A percentile compares a stretch with the other conserved stretches of the same genome.
phyloP scores from a whole-genome alignment of 495 filamentous ascomycete species.

The Apodospora peruviana region DNA sequence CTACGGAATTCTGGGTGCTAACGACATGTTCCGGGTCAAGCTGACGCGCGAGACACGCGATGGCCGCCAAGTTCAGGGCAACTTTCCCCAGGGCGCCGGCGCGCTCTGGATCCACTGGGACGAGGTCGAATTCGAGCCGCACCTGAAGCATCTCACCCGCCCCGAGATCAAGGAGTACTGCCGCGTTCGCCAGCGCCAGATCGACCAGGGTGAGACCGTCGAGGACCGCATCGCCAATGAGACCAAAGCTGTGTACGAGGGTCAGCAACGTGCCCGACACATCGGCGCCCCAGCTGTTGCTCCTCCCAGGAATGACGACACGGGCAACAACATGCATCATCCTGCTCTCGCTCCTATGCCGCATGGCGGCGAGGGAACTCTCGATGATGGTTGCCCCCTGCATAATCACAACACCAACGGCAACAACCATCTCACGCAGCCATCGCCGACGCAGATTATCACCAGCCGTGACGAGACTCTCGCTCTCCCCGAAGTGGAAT shows the following conservation, averaged over 20 bases:
- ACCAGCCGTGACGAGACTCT: conserved; percentile 8
- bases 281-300: conserved; percentile 16
- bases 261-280: conserved; percentile 32
- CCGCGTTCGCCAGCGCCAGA: conserved; percentile 43
- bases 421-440: no score
- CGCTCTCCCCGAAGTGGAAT: background rate
- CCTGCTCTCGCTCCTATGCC: conserved; percentile 6
- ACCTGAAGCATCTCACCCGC: conserved; percentile 35
- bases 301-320: conserved; percentile 6
- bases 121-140: conserved; percentile 44
- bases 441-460: background rate
- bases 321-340: no score
- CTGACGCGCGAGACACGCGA: conserved; percentile 44
- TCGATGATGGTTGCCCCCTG: no score
- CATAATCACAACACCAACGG: no score
- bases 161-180: conserved; percentile 52
- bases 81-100: conserved; percentile 47
- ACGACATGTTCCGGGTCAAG: conserved; percentile 52
- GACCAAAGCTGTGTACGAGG: conserved; percentile 40
- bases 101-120: conserved; percentile 51
- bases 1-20: conserved; percentile 45
- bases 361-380: background rate
- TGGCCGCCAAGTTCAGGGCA: conserved; percentile 39
- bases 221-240: conserved; percentile 44
- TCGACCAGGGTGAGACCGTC: conserved; percentile 38